These are phyloP conservation scores for Tephrocybe sp. DNA, from an alignment of 768 basidiomycete species.

Conservation along the genomic window DNA sequence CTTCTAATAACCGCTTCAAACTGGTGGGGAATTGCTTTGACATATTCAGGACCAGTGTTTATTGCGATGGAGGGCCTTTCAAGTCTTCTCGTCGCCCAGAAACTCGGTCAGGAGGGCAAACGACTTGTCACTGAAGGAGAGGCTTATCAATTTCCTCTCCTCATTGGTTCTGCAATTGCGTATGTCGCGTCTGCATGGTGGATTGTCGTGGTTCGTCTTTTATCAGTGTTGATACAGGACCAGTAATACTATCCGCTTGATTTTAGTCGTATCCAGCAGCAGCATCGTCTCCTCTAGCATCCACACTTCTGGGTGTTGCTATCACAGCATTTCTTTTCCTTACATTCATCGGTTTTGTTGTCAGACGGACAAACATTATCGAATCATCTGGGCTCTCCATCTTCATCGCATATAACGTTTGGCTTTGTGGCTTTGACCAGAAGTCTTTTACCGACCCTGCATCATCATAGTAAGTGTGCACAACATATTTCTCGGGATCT, in stretches of 20 bases:
- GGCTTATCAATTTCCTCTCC: constrained; percentile 69
- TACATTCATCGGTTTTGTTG: constrained; percentile 85
- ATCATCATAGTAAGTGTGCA: constrained; percentile 66
- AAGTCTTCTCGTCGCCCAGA: constrained; percentile 79
- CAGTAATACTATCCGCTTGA: not conserved
- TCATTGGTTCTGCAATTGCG: constrained; percentile 73
- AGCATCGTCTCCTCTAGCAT: constrained; percentile 80
- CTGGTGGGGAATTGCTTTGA: constrained; percentile 73
- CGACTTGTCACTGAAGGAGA: constrained; percentile 69
- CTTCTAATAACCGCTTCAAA: constrained; percentile 53
- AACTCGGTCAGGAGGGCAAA: constrained; percentile 75
- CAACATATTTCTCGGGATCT: not conserved
- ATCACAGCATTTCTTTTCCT: constrained; percentile 88
- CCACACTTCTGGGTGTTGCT: constrained; percentile 85
- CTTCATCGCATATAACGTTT: constrained; percentile 87
- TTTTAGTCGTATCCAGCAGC: constrained; percentile 76
- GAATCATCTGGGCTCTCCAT: constrained; percentile 87
- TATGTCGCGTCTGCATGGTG: constrained; percentile 85
- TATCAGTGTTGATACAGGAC: not conserved
- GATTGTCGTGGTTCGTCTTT: constrained; percentile 69
- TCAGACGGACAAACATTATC: constrained; percentile 88
- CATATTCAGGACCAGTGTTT: constrained; percentile 72
- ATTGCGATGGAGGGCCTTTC: constrained; percentile 83
- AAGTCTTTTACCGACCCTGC: constrained; percentile 70
- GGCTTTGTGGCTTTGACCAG: constrained; percentile 83